phyloP scores from a whole-genome alignment of 805 yeast genomes.

The Ogataea haglerorum region DNA sequence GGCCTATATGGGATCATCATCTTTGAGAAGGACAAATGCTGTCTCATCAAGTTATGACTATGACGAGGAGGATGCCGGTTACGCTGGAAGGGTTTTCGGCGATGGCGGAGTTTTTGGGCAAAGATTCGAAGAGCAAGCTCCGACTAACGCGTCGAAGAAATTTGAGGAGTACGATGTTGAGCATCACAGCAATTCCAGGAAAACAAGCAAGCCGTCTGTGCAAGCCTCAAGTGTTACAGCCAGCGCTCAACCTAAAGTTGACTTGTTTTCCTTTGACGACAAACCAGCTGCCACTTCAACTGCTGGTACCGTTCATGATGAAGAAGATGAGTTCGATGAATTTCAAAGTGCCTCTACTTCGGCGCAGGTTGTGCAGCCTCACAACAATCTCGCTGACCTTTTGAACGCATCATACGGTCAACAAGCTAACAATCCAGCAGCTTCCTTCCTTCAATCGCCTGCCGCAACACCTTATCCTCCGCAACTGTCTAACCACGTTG shows the following conservation, averaged over 20 bases:
- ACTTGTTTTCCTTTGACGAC: conserved; percentile 47
- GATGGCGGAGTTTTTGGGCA: conserved; percentile 71
- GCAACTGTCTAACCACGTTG: too few species aligned
- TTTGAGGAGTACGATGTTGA: conserved; percentile 64
- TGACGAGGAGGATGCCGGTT: conserved; percentile 42
- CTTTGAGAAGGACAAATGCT: conserved; percentile 27
- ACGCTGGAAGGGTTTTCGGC: conserved; percentile 56
- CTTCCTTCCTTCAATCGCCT: not conserved
- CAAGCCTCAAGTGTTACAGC: conserved; percentile 44
- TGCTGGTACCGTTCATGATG: conserved; percentile 12
- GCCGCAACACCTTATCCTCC: not conserved
- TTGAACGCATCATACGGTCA: conserved; percentile 29
- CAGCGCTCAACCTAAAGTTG: conserved; percentile 36
- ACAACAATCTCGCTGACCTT: conserved; percentile 33
- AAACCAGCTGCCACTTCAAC: conserved; percentile 22
- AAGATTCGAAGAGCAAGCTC: conserved; percentile 57
- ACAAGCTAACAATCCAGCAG: conserved; percentile 19
- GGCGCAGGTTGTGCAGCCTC: conserved; percentile 14
- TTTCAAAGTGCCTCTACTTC: conserved; percentile 67
- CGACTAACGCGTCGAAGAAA: conserved; percentile 38
- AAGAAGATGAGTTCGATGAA: conserved; percentile 77
- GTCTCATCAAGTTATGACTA: conserved; percentile 43
- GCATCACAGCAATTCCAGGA: conserved; percentile 27
- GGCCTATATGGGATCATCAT: conserved; percentile 54
- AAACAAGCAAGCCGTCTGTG: conserved; percentile 33